These are phyloP conservation scores for Acer yangbiense DNA, from an alignment of 345 rosid genomes.

Conservation along the genomic window DNA sequence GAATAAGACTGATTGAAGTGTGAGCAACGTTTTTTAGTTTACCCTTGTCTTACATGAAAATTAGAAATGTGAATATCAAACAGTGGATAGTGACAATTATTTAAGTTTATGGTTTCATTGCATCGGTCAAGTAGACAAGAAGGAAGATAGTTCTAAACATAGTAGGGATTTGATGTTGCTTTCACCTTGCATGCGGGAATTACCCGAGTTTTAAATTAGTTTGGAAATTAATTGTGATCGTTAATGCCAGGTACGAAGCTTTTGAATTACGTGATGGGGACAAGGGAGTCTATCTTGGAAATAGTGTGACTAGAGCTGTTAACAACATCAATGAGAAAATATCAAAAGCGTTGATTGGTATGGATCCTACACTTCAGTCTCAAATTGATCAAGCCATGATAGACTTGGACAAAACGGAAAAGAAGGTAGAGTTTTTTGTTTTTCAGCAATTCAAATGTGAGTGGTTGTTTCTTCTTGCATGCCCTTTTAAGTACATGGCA, in stretches of 20 bases:
- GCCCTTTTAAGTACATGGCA: neutral
- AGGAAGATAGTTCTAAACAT: neutral
- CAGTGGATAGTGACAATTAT: neutral
- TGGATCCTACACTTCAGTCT: slow-evolving; percentile 91
- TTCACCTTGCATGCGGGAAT: neutral
- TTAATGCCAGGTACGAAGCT: slow-evolving; percentile 78
- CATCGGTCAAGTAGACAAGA: neutral
- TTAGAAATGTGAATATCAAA: neutral
- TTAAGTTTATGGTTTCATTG: no score
- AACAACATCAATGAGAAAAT: slow-evolving; percentile 87
- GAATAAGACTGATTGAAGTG: no score
- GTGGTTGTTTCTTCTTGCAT: neutral
- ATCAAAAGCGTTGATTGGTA: slow-evolving; percentile 83
- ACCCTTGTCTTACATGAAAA: no score
- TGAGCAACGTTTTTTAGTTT: no score
- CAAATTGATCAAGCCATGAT: slow-evolving; percentile 98
- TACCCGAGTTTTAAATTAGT: neutral
- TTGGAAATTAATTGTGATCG: neutral
- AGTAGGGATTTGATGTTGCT: neutral
- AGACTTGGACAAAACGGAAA: slow-evolving; percentile 94
- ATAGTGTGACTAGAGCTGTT: slow-evolving; percentile 88
- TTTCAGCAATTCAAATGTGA: neutral
- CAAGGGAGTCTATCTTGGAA: slow-evolving; percentile 87
- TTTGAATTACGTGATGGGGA: slow-evolving; percentile 93
- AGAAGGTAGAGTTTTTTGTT: slow-evolving; percentile 54